Percentiles rank a stretch among this genome's conserved stretches.
Evolutionary conservation across 345 rosid genomes (phyloP).

Genomic region (Trapa incisa): DNA sequence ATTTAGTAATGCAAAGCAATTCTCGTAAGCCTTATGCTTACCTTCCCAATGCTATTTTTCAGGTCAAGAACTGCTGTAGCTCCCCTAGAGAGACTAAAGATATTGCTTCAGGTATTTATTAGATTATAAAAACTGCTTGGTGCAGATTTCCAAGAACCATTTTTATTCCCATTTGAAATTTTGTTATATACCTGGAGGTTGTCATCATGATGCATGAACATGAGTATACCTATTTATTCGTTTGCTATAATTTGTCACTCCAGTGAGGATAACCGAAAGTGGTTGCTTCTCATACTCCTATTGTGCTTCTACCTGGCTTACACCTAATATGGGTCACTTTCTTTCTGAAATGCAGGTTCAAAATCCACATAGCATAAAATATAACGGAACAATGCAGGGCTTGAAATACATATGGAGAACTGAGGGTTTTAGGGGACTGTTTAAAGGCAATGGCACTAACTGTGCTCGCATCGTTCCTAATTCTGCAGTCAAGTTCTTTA

Average conservation of each 20-base stretch:
- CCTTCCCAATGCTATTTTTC: constrained; percentile 1
- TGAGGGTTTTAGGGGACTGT: constrained; percentile 73
- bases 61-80: constrained; percentile 74
- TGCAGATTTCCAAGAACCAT: neutral
- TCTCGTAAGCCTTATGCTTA: neutral
- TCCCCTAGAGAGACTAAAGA: constrained; percentile 62
- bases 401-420: constrained; percentile 79
- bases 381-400: constrained; percentile 79
- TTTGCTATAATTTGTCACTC: neutral
- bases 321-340: constrained; percentile 11
- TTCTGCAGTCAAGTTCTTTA: constrained; percentile 88
- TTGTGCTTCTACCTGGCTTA: neutral
- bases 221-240: neutral
- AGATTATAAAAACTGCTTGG: neutral
- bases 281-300: constrained; percentile 3
- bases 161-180: constrained; percentile 1
- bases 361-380: constrained; percentile 72
- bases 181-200: constrained; percentile 4
- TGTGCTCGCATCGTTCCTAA: constrained; percentile 80
- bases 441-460: constrained; percentile 76
- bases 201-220: constrained; percentile 5
- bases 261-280: neutral
- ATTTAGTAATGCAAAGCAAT: neutral
- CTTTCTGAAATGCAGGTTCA: constrained; percentile 50
- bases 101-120: constrained; percentile 48